Evolutionary conservation across 768 basidiomycete genomes (phyloP).

Genomic region (Cystofilobasidium macerans): DNA sequence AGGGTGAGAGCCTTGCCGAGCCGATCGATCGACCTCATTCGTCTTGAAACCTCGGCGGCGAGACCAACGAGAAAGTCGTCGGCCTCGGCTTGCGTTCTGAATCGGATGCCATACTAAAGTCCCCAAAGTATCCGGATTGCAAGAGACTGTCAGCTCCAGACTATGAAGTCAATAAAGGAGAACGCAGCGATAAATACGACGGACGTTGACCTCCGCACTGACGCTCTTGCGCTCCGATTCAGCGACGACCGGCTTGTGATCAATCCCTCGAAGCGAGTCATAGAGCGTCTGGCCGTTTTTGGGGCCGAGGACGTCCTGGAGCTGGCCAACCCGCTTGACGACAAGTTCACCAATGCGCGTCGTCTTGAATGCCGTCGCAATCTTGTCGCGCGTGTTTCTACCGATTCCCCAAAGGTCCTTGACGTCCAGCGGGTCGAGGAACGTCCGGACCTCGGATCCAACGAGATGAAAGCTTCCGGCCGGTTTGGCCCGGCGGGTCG

Average conservation of each 20-base stretch:
- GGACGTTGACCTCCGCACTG: constrained; percentile 85
- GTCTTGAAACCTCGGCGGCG: constrained; percentile 60
- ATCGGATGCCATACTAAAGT: constrained; percentile 82
- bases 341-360: constrained; percentile 58
- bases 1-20: constrained; percentile 65
- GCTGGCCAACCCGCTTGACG: constrained; percentile 50
- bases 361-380: constrained; percentile 63
- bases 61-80: constrained; percentile 66
- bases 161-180: not conserved
- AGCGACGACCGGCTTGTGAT: constrained; percentile 64
- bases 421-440: constrained; percentile 53
- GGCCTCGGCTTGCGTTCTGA: constrained; percentile 69
- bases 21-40: constrained; percentile 58
- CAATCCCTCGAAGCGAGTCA: constrained; percentile 72
- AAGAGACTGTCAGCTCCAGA: too few relatives aligned
- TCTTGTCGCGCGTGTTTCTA: constrained; percentile 60
- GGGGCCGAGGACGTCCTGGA: constrained; percentile 67
- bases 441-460: constrained; percentile 34
- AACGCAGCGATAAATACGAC: constrained; percentile 37
- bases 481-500: constrained; percentile 83
- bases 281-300: constrained; percentile 73
- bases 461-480: constrained; percentile 70
- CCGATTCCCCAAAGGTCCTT: constrained; percentile 82
- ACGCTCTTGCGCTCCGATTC: constrained; percentile 83
- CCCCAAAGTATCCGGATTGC: too few relatives aligned